These are phyloP conservation scores for Tylopilus felleus DNA, from an alignment of 768 basidiomycete species.

Conservation along the genomic window DNA sequence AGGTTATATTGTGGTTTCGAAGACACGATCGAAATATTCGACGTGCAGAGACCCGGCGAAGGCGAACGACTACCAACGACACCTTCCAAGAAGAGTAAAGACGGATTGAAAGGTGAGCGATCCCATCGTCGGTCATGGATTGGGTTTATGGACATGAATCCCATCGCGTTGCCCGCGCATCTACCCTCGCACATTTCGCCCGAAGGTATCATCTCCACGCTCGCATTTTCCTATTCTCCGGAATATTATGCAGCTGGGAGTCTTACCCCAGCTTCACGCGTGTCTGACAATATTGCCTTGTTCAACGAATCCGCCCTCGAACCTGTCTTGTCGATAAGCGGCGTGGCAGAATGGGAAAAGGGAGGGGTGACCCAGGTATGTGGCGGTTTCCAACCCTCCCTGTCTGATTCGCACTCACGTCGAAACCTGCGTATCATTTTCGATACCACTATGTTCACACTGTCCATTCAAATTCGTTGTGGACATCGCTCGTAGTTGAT, in stretches of 20 bases:
- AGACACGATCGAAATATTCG: slow-evolving; percentile 83
- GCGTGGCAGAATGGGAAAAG: slow-evolving; percentile 38
- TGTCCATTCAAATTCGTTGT: not conserved
- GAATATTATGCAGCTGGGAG: slow-evolving; percentile 81
- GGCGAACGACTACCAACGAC: slow-evolving; percentile 69
- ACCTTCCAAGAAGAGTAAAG: slow-evolving; percentile 71
- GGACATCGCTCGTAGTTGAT: slow-evolving; percentile 45
- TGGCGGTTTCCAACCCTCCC: not conserved
- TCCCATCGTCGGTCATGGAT: not conserved
- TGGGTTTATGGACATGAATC: not conserved
- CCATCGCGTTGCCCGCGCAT: not conserved
- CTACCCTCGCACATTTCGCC: not conserved
- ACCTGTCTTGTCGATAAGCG: slow-evolving; percentile 62
- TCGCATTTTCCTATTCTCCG: slow-evolving; percentile 69
- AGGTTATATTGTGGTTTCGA: slow-evolving; percentile 85
- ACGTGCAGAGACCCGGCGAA: slow-evolving; percentile 68
- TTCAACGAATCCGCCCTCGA: slow-evolving; percentile 59
- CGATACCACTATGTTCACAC: too few relatives aligned
- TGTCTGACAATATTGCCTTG: slow-evolving; percentile 56
- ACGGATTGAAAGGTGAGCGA: slow-evolving; percentile 80
- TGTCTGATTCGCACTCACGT: not conserved
- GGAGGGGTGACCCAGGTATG: slow-evolving; percentile 50
- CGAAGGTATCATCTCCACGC: slow-evolving; percentile 79
- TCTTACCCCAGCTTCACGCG: slow-evolving; percentile 46
- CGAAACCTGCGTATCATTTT: not conserved